Percentiles rank a stretch among this genome's conserved stretches.
phyloP scores from a whole-genome alignment of 192 early-diverging fungal genomes.

The Umbelopsis vinacea region DNA sequence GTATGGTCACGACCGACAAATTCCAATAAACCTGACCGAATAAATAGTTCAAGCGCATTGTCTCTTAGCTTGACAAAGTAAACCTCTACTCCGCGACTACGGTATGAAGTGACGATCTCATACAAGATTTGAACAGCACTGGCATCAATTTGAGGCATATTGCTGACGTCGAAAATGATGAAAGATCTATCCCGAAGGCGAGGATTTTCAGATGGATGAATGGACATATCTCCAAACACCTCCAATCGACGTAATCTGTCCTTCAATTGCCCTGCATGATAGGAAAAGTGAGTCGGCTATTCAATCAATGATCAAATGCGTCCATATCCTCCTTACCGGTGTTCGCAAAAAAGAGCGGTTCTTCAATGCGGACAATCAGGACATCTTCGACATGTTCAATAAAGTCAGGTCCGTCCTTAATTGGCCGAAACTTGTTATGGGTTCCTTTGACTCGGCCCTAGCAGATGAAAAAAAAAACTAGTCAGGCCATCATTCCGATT shows the following conservation, averaged over 20 bases:
- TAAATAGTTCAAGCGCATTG: slow-evolving; percentile 70
- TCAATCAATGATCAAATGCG: background rate
- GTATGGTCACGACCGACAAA: slow-evolving; percentile 68
- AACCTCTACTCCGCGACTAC: slow-evolving; percentile 78
- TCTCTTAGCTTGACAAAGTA: slow-evolving; percentile 91
- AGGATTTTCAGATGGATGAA: slow-evolving; percentile 94
- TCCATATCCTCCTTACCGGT: slow-evolving; percentile 44
- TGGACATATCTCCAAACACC: slow-evolving; percentile 90
- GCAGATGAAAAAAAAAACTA: background rate
- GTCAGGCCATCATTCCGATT: background rate
- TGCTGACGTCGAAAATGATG: slow-evolving; percentile 91
- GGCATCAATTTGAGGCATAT: slow-evolving; percentile 90
- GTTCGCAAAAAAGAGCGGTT: slow-evolving; percentile 97
- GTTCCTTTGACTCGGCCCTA: slow-evolving; percentile 59
- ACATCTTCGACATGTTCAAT: slow-evolving; percentile 84
- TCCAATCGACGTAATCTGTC: slow-evolving; percentile 93
- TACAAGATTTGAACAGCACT: slow-evolving; percentile 77
- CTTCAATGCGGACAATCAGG: slow-evolving; percentile 89
- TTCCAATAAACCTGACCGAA: slow-evolving; percentile 68
- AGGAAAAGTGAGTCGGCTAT: background rate
- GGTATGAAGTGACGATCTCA: slow-evolving; percentile 90
- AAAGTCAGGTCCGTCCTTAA: slow-evolving; percentile 59
- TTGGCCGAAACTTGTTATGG: slow-evolving; percentile 75
- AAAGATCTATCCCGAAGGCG: slow-evolving; percentile 67
- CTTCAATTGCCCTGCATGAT: slow-evolving; percentile 80